These are phyloP conservation scores for Breynia disticha DNA, from an alignment of 441 rosid species.

Conservation along the genomic window DNA sequence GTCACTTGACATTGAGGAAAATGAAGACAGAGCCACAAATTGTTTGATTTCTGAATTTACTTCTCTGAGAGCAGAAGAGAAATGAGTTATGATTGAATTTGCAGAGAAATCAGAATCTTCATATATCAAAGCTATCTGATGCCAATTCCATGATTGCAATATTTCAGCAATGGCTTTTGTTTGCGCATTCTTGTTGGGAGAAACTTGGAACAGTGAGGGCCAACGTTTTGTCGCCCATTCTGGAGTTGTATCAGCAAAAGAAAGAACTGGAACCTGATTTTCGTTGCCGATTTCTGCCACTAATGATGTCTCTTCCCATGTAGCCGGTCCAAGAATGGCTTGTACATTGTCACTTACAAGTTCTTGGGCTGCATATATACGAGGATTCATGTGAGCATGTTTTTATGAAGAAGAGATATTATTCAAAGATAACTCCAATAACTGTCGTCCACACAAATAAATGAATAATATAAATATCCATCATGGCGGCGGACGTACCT, in stretches of 20 bases:
- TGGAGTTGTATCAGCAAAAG: slow-evolving; percentile 17
- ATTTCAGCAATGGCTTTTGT: slow-evolving; percentile 26
- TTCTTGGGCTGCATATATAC: slow-evolving; percentile 13
- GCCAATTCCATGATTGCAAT: slow-evolving; percentile 22
- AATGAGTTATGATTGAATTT: slow-evolving; percentile 9
- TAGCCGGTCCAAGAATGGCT: slow-evolving; percentile 21
- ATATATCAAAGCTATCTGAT: slow-evolving; percentile 12
- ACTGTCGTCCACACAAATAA: not conserved
- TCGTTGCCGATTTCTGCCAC: slow-evolving; percentile 12
- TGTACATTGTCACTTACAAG: slow-evolving; percentile 10
- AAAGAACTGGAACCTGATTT: slow-evolving; percentile 18
- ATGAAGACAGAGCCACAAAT: slow-evolving; percentile 14
- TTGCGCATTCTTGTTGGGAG: slow-evolving; percentile 15
- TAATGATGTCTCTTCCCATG: slow-evolving; percentile 21
- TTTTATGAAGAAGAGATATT: not conserved
- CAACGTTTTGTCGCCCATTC: slow-evolving; percentile 17
- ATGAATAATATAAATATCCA: too few species aligned
- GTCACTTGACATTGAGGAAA: slow-evolving; percentile 7
- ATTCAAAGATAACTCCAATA: not conserved
- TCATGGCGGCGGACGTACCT: slow-evolving; percentile 5
- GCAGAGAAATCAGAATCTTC: slow-evolving; percentile 15
- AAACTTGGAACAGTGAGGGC: slow-evolving; percentile 21
- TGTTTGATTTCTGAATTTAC: slow-evolving; percentile 8
- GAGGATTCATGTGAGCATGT: not conserved
- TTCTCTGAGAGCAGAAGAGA: slow-evolving; percentile 14